Conservation (phyloP, 805 yeast species). For the Suhomyces faveliae region DNA sequence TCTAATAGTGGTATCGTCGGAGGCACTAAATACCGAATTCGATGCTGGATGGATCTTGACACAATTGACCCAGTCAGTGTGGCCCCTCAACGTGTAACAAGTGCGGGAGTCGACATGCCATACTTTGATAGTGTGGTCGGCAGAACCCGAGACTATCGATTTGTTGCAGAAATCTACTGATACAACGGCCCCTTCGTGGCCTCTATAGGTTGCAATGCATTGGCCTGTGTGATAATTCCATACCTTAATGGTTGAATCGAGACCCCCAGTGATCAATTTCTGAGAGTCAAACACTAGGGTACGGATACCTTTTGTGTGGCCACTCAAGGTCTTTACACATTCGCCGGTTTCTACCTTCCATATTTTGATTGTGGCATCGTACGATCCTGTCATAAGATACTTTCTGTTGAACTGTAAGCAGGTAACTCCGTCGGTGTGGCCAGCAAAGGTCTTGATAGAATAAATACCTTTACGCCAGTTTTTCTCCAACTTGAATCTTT, state of each 20-base stretch:
- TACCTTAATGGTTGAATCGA: slow-evolving; percentile 87
- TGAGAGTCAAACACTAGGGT: slow-evolving; percentile 83
- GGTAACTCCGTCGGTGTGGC: slow-evolving; percentile 87
- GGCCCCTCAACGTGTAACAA: slow-evolving; percentile 91
- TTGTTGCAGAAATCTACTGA: slow-evolving; percentile 79
- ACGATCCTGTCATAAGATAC: slow-evolving; percentile 84
- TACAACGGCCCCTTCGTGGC: slow-evolving; percentile 84
- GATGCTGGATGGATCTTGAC: slow-evolving; percentile 83
- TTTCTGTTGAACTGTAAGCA: slow-evolving; percentile 79
- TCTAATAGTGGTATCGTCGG: slow-evolving; percentile 88
- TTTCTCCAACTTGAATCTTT: slow-evolving; percentile 84
- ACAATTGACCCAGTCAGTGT: slow-evolving; percentile 86
- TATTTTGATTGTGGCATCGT: slow-evolving; percentile 85
- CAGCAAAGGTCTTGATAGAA: slow-evolving; percentile 60
- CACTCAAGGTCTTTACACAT: slow-evolving; percentile 70
- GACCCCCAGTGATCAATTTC: slow-evolving; percentile 87
- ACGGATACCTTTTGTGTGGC: slow-evolving; percentile 88
- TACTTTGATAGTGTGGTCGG: slow-evolving; percentile 87
- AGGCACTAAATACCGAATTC: slow-evolving; percentile 76
- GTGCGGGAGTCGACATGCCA: slow-evolving; percentile 96
- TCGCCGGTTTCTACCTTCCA: slow-evolving; percentile 88
- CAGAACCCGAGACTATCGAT: slow-evolving; percentile 88
- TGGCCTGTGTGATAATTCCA: slow-evolving; percentile 97
- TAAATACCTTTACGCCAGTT: slow-evolving; percentile 91
- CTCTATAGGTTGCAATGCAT: slow-evolving; percentile 89